A percentile compares a stretch with the other conserved stretches of the same genome.
Conservation (phyloP, 768 basidiomycete genomes). For the Rhodosporidiobolus odoratus region DNA sequence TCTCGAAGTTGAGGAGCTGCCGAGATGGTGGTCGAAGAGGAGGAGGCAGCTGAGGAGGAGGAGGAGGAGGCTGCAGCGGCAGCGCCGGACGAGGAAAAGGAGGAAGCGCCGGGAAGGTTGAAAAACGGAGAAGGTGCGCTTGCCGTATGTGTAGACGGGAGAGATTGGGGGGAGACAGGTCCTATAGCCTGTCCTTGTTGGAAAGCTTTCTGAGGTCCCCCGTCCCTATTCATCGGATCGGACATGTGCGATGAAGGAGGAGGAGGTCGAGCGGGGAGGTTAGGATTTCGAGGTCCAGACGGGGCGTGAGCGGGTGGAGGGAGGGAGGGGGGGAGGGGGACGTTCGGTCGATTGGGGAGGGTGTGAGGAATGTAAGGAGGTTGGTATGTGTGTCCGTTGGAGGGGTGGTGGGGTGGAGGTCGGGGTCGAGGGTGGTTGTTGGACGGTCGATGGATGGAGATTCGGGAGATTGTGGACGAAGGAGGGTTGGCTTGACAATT, state of each 20-base stretch:
- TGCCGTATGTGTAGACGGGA: not conserved
- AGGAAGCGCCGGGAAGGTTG: constrained; percentile 3
- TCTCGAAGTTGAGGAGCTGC: constrained; percentile 85
- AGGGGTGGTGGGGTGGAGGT: constrained; percentile 1
- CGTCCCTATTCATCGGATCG: constrained; percentile 13
- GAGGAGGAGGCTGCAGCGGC: constrained; percentile 43
- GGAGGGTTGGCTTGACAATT: not conserved
- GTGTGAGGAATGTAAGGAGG: constrained; percentile 44
- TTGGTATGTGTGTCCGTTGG: too few species aligned
- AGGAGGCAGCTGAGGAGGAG: constrained; percentile 46
- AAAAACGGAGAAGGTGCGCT: constrained; percentile 2
- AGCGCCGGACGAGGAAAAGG: constrained; percentile 34
- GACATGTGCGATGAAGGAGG: constrained; percentile 20
- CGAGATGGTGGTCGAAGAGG: constrained; percentile 60
- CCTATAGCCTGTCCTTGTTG: constrained; percentile 17
- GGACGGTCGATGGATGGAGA: constrained; percentile 11
- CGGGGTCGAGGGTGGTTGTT: not conserved
- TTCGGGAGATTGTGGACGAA: not conserved
- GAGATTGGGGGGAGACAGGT: not conserved
- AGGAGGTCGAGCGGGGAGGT: constrained; percentile 14
- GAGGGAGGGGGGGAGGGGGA: constrained; percentile 42
- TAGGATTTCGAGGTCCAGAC: constrained; percentile 19
- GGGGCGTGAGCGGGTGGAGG: constrained; percentile 33
- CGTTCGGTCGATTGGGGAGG: constrained; percentile 35
- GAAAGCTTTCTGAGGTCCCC: constrained; percentile 24